Base-by-base conservation (phyloP, 164 flowering plant genomes). In the Malania oleifera region DNA sequence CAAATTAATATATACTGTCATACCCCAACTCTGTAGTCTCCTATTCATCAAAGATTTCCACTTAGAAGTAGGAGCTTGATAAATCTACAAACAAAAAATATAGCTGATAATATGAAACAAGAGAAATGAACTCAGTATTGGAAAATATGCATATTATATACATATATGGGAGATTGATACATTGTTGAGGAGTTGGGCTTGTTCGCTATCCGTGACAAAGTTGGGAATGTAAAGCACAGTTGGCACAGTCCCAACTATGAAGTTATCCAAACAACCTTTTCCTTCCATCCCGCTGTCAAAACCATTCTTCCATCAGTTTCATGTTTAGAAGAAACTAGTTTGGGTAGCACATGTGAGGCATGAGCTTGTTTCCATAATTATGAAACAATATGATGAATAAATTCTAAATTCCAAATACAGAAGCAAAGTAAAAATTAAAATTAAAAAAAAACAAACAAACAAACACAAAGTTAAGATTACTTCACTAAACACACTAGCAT, bases 21-120 rank as follows among this genome's bases (percentile, higher is more conserved):
- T 43, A 43, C 46, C 46, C 46, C 46, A 43, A 43, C 18, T 43
- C 46, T 43, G 46, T 0, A 43, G 46, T 18, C 46, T 43, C 46
- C 46, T 17, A 18, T 43, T 43, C 1, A 22, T 17, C 46, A 43
- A 22, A 43, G 46, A 43, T 43, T 43, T 43, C 46, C 46, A 43
- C 46, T 43, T 43, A 7, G 46, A 17, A 43, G 18, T 22, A 0
- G 46, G 46, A n/a, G 46, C 46, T 5, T 43, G 22, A 43, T 43
- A 43, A 43, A 43, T 43, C 46, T 43, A 12, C 22, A 43, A 43
- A 43, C 20, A 43, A 10, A 17, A 10, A 43, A 17, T 38, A 2
- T 7, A 38, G 14, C 41, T 5, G 8, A 7, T 5, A 7, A 38
- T 5, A 15, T 5, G 41, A 12, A 38, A 38, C 8, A 38, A 38